Evolutionary conservation across 1,284 basidiomycete genomes (phyloP), one percentile per base, ranked within the genome.

Genomic region (Cryptococcus neoformans): DNA sequence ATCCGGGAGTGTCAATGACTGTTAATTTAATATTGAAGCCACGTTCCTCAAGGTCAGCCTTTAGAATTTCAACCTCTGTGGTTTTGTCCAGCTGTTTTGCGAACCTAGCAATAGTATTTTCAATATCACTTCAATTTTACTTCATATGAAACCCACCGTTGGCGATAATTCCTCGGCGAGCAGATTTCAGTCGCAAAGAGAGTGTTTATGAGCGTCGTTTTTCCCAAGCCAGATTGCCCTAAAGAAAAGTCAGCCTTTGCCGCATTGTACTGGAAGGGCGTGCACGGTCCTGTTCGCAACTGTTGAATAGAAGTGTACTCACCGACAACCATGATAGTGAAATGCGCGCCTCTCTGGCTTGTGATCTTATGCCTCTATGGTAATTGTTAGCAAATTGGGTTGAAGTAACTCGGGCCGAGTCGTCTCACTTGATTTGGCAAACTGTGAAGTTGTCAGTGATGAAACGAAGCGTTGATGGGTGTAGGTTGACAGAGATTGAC

Each of bases 251-350:
- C 35, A 21, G 34, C 49, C n/a, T 11, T 17, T n/a, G 11, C 12
- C 45, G 3, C 40, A 16, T 5, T 41, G 16, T 41, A 28, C 28
- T 28, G 28, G 28, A 28, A 28, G 28, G 4, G 28, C 16, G 49
- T 53, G 51, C 51, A 53, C 51, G 40, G 56, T 46, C 55, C 11
- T 38, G 34, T 45, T 47, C 21, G 44, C 46, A 39, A 36, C 44
- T 39, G 6, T 44, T 35, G 5, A 14, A 38, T 12, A 5, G 46
- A 16, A 39, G 11, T 34, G 17, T 3, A 83, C 89, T 78, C 75
- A 90, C 93, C 95, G 59, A 98, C 95, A 39, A 98, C 96, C 95
- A 99, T 99, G 72, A 99, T 85, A 56, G 96, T 99, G 80, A 99
- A 98, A 82, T 98, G 94, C 28, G 90, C 91, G 60, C 96, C 95